These are phyloP conservation scores for Helicocarpus griseus DNA, from an alignment of 2,329 filamentous ascomycete genomes.

Conservation along the genomic window DNA sequence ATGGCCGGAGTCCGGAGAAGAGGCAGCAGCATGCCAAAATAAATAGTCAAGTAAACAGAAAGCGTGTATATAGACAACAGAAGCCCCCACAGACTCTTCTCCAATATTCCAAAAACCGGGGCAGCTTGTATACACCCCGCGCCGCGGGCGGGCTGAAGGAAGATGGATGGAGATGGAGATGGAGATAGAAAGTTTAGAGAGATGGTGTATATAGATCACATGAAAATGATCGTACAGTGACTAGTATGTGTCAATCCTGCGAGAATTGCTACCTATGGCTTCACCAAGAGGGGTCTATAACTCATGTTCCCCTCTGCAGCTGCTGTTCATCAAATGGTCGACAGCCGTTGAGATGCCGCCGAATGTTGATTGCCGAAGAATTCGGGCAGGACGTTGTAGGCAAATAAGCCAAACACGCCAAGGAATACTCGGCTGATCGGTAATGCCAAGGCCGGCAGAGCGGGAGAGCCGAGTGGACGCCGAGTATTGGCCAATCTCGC, in stretches of 20 bases:
- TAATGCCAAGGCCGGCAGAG: not conserved
- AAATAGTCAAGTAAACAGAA: too few relatives aligned
- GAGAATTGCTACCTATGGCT: too few relatives aligned
- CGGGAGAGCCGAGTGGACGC: not conserved
- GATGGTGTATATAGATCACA: not conserved
- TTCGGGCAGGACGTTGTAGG: too few relatives aligned
- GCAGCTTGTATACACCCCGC: not conserved
- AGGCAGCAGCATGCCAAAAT: not conserved
- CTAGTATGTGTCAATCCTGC: too few relatives aligned
- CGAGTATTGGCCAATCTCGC: not conserved
- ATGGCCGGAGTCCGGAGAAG: not conserved
- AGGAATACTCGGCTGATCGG: conserved; percentile 1
- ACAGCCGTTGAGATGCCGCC: too few relatives aligned
- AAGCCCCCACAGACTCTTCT: too few relatives aligned
- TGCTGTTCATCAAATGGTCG: too few relatives aligned
- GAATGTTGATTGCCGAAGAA: too few relatives aligned
- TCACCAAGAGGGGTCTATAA: too few relatives aligned
- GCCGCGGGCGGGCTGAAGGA: not conserved
- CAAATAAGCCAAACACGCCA: conserved; percentile 6
- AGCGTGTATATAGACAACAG: too few relatives aligned
- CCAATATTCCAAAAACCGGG: not conserved
- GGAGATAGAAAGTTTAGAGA: not conserved
- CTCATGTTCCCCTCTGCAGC: not conserved
- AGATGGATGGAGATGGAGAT: not conserved
- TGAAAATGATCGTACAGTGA: not conserved